These are phyloP conservation scores for Coleophoma crateriformis DNA, from an alignment of 2,329 filamentous ascomycete genomes.

Conservation along the genomic window DNA sequence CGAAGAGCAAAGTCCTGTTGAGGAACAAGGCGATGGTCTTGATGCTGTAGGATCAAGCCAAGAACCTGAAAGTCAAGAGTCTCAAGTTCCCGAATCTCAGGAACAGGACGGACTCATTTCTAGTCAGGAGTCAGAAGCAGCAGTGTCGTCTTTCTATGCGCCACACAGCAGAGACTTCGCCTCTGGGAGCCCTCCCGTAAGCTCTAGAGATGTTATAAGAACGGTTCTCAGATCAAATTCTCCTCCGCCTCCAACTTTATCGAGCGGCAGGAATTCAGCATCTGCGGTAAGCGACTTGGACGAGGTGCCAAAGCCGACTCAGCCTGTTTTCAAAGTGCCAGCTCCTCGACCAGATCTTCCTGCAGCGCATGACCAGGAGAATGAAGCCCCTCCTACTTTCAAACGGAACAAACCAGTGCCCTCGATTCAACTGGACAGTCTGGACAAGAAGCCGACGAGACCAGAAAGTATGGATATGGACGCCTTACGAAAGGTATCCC, in stretches of 20 bases:
- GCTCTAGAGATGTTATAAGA: conserved; percentile 10
- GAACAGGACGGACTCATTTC: conserved; percentile 21
- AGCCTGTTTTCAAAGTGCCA: conserved; percentile 54
- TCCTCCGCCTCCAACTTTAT: conserved; percentile 20
- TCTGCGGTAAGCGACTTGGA: conserved; percentile 32
- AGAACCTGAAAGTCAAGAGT: conserved; percentile 21
- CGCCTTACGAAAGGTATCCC: conserved; percentile 34
- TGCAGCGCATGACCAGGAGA: conserved; percentile 74
- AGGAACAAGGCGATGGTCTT: conserved; percentile 26
- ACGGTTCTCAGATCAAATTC: conserved; percentile 22
- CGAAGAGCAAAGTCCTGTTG: conserved; percentile 33
- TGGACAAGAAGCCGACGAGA: conserved; percentile 45
- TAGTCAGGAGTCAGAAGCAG: conserved; percentile 18
- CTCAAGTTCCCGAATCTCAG: conserved; percentile 14
- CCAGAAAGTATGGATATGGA: conserved; percentile 41
- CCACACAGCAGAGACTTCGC: conserved; percentile 25
- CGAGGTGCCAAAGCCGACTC: conserved; percentile 32
- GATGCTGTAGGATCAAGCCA: conserved; percentile 23
- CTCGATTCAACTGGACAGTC: conserved; percentile 19
- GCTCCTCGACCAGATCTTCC: conserved; percentile 51
- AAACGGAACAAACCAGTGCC: conserved; percentile 36
- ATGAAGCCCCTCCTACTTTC: conserved; percentile 68
- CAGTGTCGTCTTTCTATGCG: conserved; percentile 29
- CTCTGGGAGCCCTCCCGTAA: conserved; percentile 51
- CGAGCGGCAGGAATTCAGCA: conserved; percentile 22